Base-by-base conservation (phyloP, 257 asterid genomes). In the Ehretia macrophylla region DNA sequence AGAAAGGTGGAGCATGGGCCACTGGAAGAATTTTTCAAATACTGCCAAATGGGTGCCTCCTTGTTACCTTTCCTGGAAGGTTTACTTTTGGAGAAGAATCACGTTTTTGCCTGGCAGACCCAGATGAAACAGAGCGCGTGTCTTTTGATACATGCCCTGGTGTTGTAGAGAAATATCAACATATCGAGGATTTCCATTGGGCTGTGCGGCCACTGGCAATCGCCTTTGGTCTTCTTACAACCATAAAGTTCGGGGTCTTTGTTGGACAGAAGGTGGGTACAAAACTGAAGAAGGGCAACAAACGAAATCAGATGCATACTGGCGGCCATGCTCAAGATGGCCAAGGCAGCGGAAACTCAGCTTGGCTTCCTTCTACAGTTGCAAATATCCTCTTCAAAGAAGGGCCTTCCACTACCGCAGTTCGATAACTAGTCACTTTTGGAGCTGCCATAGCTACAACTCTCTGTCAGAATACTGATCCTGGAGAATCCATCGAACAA, bases 181-280 rank as follows among this genome's bases (percentile, higher is more conserved):
- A 70, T 14, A 61, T 75, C 11, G 93, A 84, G 71, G 93, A 81
- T 69, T 75, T 70, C 53, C 88, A 84, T 49, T 84, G 93, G 93
- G 75, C 78, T 8, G 85, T 84, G 58, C 62, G 84, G 59, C 88
- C 93, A 56, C 46, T 75, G 14, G 68, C 76, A 4, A 64, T 81
- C 19, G 75, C 74, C 11, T 56, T 81, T 1, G 65, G 79, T 48
- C 16, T 75, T 8, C 40, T 81, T 23, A 67, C 81, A 5, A 75
- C 78, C 52, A 46, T 72, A 45, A 81, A 72, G 76, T 14, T 81
- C 10, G 78, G 88, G 19, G 18, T 60, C 14, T 75, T 74, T 50
- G 72, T 77, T 5, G 88, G 93, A 18, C 65, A 55, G 55, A 76
- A 62, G 21, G 37, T 76, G 14, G 70, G 68, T 12, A 37, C 55